A percentile compares a stretch with the other conserved stretches of the same genome.
Conservation (phyloP, 2,329 filamentous ascomycete species). For the Aphanocladium album region DNA sequence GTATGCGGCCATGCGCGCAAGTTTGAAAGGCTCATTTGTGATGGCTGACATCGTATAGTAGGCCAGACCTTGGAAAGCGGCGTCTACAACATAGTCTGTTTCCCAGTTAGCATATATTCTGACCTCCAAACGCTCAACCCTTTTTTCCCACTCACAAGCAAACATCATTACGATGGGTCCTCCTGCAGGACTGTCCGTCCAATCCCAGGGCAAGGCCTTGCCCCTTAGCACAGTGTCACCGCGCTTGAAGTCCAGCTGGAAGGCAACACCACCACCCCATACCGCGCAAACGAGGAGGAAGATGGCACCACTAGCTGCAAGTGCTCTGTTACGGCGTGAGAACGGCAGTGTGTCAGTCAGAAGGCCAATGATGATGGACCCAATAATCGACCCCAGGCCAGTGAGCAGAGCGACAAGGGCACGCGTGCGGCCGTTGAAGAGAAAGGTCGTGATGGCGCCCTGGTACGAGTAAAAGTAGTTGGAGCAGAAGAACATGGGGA, state of each 20-base stretch:
- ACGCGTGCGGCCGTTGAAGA: slow-evolving; percentile 67
- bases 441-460: slow-evolving; percentile 61
- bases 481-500: slow-evolving; percentile 46
- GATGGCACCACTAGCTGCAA: slow-evolving; percentile 50
- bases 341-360: slow-evolving; percentile 53
- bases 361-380: slow-evolving; percentile 60
- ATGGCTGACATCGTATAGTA: slow-evolving; percentile 72
- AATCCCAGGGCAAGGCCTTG: slow-evolving; percentile 21
- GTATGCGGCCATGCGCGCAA: slow-evolving; percentile 72
- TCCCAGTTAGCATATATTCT: not conserved
- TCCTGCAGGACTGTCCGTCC: slow-evolving; percentile 19
- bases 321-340: slow-evolving; percentile 56
- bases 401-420: slow-evolving; percentile 65
- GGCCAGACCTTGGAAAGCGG: slow-evolving; percentile 46
- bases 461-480: slow-evolving; percentile 81
- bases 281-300: slow-evolving; percentile 59
- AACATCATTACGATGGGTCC: slow-evolving; percentile 24
- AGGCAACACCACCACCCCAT: slow-evolving; percentile 68
- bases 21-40: slow-evolving; percentile 66
- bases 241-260: slow-evolving; percentile 49
- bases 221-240: slow-evolving; percentile 15
- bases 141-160: slow-evolving; percentile 14
- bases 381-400: slow-evolving; percentile 67
- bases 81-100: slow-evolving; percentile 24
- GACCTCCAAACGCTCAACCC: too few relatives aligned